phyloP scores from a whole-genome alignment of 108 stramenopile species.

The Nitzschia sp. region DNA sequence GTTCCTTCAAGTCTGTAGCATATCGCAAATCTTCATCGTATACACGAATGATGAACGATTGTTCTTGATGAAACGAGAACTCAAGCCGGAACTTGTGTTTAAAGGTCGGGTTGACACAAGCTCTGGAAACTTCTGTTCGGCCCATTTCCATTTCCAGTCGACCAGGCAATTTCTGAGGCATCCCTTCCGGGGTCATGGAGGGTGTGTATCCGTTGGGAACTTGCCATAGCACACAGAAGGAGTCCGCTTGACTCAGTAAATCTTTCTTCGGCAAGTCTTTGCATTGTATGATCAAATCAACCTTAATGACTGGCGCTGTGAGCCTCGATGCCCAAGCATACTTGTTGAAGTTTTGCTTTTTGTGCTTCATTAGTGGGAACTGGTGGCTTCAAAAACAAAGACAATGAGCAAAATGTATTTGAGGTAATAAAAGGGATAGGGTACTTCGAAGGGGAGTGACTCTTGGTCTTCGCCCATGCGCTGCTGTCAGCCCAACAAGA shows the following conservation, averaged over 20 bases:
- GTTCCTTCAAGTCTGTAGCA: slow-evolving; percentile 49
- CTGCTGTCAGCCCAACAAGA: no score
- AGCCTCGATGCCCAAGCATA: slow-evolving; percentile 44
- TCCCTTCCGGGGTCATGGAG: slow-evolving; percentile 14
- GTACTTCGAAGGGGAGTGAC: no score
- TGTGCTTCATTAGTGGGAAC: neutral
- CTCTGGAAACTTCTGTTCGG: slow-evolving; percentile 54
- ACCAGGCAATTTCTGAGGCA: slow-evolving; percentile 31
- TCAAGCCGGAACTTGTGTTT: slow-evolving; percentile 48
- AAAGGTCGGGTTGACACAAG: slow-evolving; percentile 43
- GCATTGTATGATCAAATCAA: slow-evolving; percentile 50
- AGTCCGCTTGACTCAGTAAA: slow-evolving; percentile 49
- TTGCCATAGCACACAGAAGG: slow-evolving; percentile 53
- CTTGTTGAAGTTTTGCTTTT: slow-evolving; percentile 25
- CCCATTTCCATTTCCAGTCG: slow-evolving; percentile 53
- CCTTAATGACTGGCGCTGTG: slow-evolving; percentile 45
- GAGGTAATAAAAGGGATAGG: no score
- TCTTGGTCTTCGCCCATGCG: no score
- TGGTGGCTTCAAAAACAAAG: no score
- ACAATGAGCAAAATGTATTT: no score
- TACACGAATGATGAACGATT: slow-evolving; percentile 51
- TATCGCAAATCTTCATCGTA: slow-evolving; percentile 59
- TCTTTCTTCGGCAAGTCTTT: slow-evolving; percentile 50
- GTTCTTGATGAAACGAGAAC: slow-evolving; percentile 53
- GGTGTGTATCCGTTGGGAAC: slow-evolving; percentile 36